Base-by-base conservation (phyloP, 1,284 basidiomycete genomes). In the Boletellus deceptivus region DNA sequence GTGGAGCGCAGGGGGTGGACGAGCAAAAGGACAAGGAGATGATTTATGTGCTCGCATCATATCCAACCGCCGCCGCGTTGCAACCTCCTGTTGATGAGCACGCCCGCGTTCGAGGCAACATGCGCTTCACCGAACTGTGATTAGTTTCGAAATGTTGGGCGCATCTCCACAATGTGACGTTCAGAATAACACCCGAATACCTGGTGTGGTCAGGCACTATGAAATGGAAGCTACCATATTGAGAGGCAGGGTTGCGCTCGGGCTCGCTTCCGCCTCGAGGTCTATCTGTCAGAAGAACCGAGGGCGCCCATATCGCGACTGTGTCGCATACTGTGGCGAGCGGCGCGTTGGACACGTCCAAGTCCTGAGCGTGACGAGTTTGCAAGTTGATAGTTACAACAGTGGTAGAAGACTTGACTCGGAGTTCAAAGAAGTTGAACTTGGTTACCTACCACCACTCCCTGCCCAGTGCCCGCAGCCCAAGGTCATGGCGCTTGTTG, bases 81-180 rank as follows among this genome's bases (percentile, higher is more conserved):
- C 11, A 50, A 20, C 45, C 55, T 25, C 37, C 46, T 51, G 54
- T 25, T 40, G 29, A 43, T 20, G 43, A 13, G 9, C 52, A 17
- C 11, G 41, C 34, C 13, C 3, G 20, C 3, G 29, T 31, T 17
- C 8, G 22, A n/a, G 31, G 17, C 6, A 6, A 18, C 17, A 13
- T 29, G 16, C 27, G 20, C 18, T 14, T n/a, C 16, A 36, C 27
- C 1, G 7, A 11, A 27, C 6, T 4, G 16, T 25, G 46, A 25
- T 40, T 14, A 1, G 16, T 16, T 34, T 37, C 10, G 35, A 41
- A 33, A 43, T 5, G 27, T 20, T n/a, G 39, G 45, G 58, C 44
- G 43, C 33, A 42, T 49, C 47, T 47, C 14, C 11, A 31, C 29
- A 43, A 54, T 60, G 58, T 58, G 56, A 43, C 13, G 6, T 40